Evolutionary conservation across 495 filamentous ascomycete genomes (phyloP), one percentile per base, ranked within the genome.

Genomic region (Xylaria venustula): DNA sequence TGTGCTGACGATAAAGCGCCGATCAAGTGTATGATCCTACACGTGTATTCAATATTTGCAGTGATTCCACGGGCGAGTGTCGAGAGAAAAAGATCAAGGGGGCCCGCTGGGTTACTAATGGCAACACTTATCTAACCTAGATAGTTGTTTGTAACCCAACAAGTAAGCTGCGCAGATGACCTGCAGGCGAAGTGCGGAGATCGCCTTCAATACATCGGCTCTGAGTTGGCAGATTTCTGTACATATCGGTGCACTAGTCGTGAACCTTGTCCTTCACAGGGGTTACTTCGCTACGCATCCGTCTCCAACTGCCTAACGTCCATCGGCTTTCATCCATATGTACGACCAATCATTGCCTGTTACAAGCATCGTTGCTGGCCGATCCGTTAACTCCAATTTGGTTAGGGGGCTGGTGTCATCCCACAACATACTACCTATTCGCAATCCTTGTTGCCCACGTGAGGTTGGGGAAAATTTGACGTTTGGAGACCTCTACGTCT

Each of bases 151-250:
- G 20, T n/a, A n/a, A n/a, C n/a, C n/a, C n/a, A n/a, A n/a, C n/a
- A 46, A 40, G 26, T 53, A 53, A 53, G 50, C 20, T 14, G 40
- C 30, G 32, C 30, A 53, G 50, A 54, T 54, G 32, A 54, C 50
- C 25, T 54, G 50, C 50, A 41, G 50, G 50, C 20, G n/a, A 19
- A 23, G 50, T 34, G 30, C 28, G 49, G 32, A 52, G 32, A 23
- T 52, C 30, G 49, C 51, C 36, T 41, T 42, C 34, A 32, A 53
- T 23, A 5, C 20, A 54, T 15, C 5, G 30, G 30, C 11, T 5
- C 30, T 34, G 30, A 34, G 30, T 11, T 34, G 30, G 5, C 17
- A 14, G 40, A 25, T 7, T 17, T 20, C 17, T 46, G 42, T 19
- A 4, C 17, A 15, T n/a, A 17, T 52, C 17, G 50, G 34, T 17